Conservation (phyloP, 306 rosid genomes). For the Corylus americana region DNA sequence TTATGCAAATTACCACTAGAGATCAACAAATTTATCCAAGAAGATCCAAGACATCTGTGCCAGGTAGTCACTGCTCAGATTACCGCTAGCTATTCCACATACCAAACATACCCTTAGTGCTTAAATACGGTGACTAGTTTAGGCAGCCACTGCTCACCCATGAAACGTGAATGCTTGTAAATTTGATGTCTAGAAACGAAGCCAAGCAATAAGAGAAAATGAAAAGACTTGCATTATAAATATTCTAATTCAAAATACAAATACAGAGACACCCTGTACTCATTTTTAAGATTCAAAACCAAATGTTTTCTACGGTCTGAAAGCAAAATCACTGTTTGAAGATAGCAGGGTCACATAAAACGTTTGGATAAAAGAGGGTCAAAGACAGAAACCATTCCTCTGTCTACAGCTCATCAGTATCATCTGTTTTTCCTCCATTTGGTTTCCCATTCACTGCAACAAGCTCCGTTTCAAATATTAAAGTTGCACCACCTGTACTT, state of each 20-base stretch:
- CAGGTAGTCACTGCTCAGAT: no score
- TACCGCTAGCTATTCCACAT: no score
- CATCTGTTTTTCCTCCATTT: slow-evolving; percentile 26
- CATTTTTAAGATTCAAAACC: background rate
- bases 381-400: background rate
- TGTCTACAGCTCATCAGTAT: slow-evolving; percentile 36
- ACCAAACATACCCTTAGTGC: no score
- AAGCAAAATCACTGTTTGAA: background rate
- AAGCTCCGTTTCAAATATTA: slow-evolving; percentile 90
- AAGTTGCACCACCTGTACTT: slow-evolving; percentile 87
- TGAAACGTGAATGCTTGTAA: background rate
- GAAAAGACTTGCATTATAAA: background rate
- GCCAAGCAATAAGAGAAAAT: background rate
- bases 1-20: no score
- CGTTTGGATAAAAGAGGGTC: background rate
- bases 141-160: background rate
- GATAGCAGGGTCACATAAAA: background rate
- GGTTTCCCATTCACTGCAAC: slow-evolving; percentile 78
- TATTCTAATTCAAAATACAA: background rate
- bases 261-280: background rate
- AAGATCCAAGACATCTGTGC: no score
- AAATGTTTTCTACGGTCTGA: background rate
- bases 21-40: no score
- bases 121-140: background rate
- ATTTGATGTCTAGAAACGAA: background rate